Conservation (phyloP, 192 early-diverging fungal genomes). For the Backusella circina region DNA sequence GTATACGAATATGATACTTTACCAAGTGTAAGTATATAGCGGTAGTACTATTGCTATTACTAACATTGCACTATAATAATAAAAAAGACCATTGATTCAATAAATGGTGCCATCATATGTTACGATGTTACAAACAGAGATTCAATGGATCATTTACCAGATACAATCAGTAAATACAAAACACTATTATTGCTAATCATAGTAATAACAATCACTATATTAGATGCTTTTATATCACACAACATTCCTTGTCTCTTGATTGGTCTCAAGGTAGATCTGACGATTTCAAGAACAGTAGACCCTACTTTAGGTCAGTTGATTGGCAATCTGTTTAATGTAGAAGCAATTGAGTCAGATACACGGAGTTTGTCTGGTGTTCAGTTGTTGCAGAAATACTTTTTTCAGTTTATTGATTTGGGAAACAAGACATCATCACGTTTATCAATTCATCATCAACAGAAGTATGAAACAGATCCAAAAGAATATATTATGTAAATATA, state of each 20-base stretch:
- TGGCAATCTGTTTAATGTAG: constrained; percentile 7
- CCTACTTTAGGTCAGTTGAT: constrained; percentile 8
- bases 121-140: constrained; percentile 24
- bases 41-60: neutral
- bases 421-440: neutral
- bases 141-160: constrained; percentile 31
- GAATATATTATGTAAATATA: neutral
- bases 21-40: constrained; percentile 1
- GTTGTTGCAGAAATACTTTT: neutral
- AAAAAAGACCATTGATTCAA: neutral
- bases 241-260: constrained; percentile 24
- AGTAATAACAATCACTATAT: neutral
- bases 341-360: constrained; percentile 4
- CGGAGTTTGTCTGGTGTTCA: neutral
- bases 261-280: constrained; percentile 28
- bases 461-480: neutral
- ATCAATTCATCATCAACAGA: neutral
- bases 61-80: neutral
- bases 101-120: constrained; percentile 28
- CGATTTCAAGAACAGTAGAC: constrained; percentile 16
- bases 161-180: constrained; percentile 26
- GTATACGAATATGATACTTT: neutral
- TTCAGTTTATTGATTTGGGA: neutral
- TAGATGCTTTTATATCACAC: constrained; percentile 12
- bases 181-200: neutral